Percentiles rank a stretch among this genome's conserved stretches.
Conservation (phyloP, 148 eudicot genomes). For the Camellia sinensis region DNA sequence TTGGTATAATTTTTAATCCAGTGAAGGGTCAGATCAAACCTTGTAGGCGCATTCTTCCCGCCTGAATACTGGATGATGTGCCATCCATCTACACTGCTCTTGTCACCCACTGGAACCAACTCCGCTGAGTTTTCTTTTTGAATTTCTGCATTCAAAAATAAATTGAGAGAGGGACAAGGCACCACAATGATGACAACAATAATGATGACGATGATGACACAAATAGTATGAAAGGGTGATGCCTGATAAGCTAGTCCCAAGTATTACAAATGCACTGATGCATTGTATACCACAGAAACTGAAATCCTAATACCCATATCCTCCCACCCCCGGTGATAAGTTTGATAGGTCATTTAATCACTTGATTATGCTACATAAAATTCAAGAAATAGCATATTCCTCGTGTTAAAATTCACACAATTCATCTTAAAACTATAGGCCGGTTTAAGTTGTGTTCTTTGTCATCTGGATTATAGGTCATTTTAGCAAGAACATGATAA, state of each 20-base stretch:
- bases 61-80: slow-evolving; percentile 90
- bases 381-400: too few species aligned
- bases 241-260: not conserved
- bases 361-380: too few species aligned
- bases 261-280: not conserved
- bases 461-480: too few species aligned
- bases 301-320: not conserved
- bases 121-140: slow-evolving; percentile 30
- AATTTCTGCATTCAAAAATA: slow-evolving; percentile 30
- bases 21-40: slow-evolving; percentile 55
- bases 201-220: not conserved
- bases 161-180: slow-evolving; percentile 4
- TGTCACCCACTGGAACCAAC: slow-evolving; percentile 56
- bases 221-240: not conserved
- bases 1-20: slow-evolving; percentile 47
- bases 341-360: too few species aligned
- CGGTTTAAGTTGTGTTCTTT: too few species aligned
- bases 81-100: slow-evolving; percentile 62
- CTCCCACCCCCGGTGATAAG: not conserved
- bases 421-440: too few species aligned
- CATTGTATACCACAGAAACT: not conserved
- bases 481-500: too few species aligned
- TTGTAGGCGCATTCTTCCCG: slow-evolving; percentile 76
- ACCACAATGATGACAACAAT: not conserved
- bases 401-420: too few species aligned